Percentiles rank a stretch among this genome's conserved stretches.
Evolutionary conservation across 495 filamentous ascomycete species (phyloP).

Genomic region (Talaromyces ruber): DNA sequence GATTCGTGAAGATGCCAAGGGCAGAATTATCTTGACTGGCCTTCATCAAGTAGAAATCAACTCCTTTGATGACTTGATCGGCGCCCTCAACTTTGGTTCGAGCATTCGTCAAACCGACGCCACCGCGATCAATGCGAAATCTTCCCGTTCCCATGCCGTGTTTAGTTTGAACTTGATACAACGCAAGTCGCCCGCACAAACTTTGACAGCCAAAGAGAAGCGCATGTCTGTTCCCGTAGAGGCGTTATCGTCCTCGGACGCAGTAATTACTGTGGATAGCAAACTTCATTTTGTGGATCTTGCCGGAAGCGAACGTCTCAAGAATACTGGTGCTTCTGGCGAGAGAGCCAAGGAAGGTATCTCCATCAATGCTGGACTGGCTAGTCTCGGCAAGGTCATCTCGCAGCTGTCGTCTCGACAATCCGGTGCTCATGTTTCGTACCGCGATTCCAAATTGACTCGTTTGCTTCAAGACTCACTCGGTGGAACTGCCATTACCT

Average conservation of each 20-base stretch:
- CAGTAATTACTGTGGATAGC: slow-evolving; percentile 84
- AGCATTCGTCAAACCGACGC: slow-evolving; percentile 94
- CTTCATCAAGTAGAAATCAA: slow-evolving; percentile 84
- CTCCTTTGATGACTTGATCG: slow-evolving; percentile 84
- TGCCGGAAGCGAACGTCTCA: slow-evolving; percentile 92
- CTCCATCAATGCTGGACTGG: slow-evolving; percentile 94
- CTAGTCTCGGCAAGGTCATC: slow-evolving; percentile 95
- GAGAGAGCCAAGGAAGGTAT: slow-evolving; percentile 96
- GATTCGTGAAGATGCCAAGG: slow-evolving; percentile 91
- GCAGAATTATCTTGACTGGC: slow-evolving; percentile 88
- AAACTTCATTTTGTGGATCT: slow-evolving; percentile 99
- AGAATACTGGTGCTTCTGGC: slow-evolving; percentile 93
- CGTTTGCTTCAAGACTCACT: slow-evolving; percentile 94
- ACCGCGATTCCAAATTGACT: slow-evolving; percentile 94
- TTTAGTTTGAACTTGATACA: slow-evolving; percentile 94
- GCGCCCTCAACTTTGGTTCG: slow-evolving; percentile 83
- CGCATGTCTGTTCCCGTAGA: slow-evolving; percentile 86
- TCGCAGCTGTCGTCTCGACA: slow-evolving; percentile 91
- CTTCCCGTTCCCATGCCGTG: slow-evolving; percentile 96
- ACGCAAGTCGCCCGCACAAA: slow-evolving; percentile 52
- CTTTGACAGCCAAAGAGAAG: slow-evolving; percentile 60
- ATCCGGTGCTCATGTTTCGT: slow-evolving; percentile 86
- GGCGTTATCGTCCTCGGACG: slow-evolving; percentile 59
- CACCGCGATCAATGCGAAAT: slow-evolving; percentile 97
- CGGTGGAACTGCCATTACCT: slow-evolving; percentile 96